Evolutionary conservation across 2,329 filamentous ascomycete genomes (phyloP).

Genomic region (Penicillium sp.): DNA sequence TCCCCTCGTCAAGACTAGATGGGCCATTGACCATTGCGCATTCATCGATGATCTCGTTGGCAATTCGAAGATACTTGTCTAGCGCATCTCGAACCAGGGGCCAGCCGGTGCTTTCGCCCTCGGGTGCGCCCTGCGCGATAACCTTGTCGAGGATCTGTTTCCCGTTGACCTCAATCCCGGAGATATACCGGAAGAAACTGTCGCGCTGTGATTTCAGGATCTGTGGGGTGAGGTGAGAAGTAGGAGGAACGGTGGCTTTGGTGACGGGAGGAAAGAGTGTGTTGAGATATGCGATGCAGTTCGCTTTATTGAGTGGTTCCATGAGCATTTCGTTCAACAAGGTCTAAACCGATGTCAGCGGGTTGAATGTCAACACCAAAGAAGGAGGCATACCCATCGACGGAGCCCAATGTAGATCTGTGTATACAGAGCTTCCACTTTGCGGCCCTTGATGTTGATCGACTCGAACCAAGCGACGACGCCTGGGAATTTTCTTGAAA

Average conservation of each 20-base stretch:
- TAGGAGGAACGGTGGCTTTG: slow-evolving; percentile 50
- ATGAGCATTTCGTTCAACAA: slow-evolving; percentile 69
- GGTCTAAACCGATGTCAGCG: slow-evolving; percentile 49
- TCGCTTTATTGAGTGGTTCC: slow-evolving; percentile 66
- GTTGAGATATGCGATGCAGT: slow-evolving; percentile 71
- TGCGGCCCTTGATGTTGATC: slow-evolving; percentile 56
- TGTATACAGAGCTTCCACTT: slow-evolving; percentile 62
- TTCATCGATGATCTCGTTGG: slow-evolving; percentile 67
- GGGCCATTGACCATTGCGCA: slow-evolving; percentile 57
- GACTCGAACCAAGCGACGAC: slow-evolving; percentile 61
- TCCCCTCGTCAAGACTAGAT: slow-evolving; percentile 40
- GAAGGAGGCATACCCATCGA: slow-evolving; percentile 60
- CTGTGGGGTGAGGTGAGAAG: slow-evolving; percentile 56
- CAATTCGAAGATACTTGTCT: slow-evolving; percentile 62
- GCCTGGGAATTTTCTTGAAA: slow-evolving; percentile 58
- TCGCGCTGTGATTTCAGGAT: slow-evolving; percentile 63
- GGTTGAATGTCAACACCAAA: neutral
- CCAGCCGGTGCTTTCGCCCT: slow-evolving; percentile 63
- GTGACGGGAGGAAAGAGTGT: slow-evolving; percentile 66
- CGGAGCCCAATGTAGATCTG: slow-evolving; percentile 66
- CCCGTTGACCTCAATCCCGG: slow-evolving; percentile 61
- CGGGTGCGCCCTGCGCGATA: slow-evolving; percentile 57
- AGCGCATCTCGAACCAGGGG: slow-evolving; percentile 53
- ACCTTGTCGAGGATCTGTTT: slow-evolving; percentile 58
- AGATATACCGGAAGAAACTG: slow-evolving; percentile 67